Evolutionary conservation across 2,329 filamentous ascomycete genomes (phyloP).

Genomic region (Macrophomina tecta): DNA sequence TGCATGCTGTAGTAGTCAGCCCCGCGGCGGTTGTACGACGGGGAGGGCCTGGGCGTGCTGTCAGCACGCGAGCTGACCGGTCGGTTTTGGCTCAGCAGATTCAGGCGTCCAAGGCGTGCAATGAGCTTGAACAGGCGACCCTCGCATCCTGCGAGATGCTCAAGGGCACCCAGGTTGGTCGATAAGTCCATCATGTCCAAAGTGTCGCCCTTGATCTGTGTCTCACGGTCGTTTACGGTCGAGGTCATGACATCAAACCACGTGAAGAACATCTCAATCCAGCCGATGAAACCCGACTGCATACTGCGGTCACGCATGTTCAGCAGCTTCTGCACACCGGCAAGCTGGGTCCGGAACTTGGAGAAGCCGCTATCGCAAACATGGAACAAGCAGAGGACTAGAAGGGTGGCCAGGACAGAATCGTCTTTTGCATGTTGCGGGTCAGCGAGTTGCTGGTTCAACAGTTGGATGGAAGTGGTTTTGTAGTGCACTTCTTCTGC

Average conservation of each 20-base stretch:
- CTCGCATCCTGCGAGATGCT: slow-evolving; percentile 85
- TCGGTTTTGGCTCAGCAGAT: slow-evolving; percentile 76
- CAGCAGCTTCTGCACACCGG: slow-evolving; percentile 89
- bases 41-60: slow-evolving; percentile 42
- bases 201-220: slow-evolving; percentile 71
- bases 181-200: slow-evolving; percentile 69
- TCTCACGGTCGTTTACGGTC: slow-evolving; percentile 89
- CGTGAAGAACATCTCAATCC: slow-evolving; percentile 92
- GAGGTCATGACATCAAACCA: slow-evolving; percentile 94
- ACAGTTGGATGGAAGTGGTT: slow-evolving; percentile 77
- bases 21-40: slow-evolving; percentile 43
- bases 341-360: slow-evolving; percentile 92
- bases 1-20: slow-evolving; percentile 58
- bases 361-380: slow-evolving; percentile 93
- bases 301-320: slow-evolving; percentile 71
- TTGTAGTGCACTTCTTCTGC: slow-evolving; percentile 85
- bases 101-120: slow-evolving; percentile 80
- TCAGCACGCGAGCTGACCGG: slow-evolving; percentile 48
- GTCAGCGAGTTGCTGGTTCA: slow-evolving; percentile 85
- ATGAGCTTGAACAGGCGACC: slow-evolving; percentile 85
- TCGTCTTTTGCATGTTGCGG: slow-evolving; percentile 77
- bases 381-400: slow-evolving; percentile 89
- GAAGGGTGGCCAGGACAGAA: slow-evolving; percentile 83
- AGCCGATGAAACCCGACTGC: slow-evolving; percentile 72
- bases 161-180: slow-evolving; percentile 73